Evolutionary conservation across 140 eudicot species (phyloP), one percentile per base, ranked within the genome.

Genomic region (Flaveria floridana): DNA sequence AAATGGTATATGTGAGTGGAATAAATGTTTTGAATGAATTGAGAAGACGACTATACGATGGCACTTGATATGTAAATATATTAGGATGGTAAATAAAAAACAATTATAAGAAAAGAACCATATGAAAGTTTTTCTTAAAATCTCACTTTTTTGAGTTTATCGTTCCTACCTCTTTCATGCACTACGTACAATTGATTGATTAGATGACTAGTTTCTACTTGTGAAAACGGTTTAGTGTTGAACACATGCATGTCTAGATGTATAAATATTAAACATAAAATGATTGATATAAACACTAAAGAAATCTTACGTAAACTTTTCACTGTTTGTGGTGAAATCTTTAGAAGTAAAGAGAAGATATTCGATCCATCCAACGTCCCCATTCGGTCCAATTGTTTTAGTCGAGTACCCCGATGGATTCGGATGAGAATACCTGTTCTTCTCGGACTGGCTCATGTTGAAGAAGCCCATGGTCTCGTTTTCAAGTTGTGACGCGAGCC

Each of bases 291-390:
- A 30, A 30, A 30, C 6, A 30, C 28, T 2, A 25, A 62, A 28
- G 44, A 25, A 14, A 66, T 37, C 79, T 80, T 76, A 87, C 96
- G 86, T 41, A 74, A 89, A 80, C 65, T 51, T 46, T 66, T 79
- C 61, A 41, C 55, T 19, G 46, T 83, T 71, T 2, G 61, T 72
- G 0, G 83, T 81, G 72, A 77, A 51, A 76, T 78, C 26, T 50
- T 74, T 80, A 68, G 93, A 62, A 16, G 62, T 51, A 37, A 89
- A 79, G 50, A 89, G 92, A 66, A 89, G 92, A 69, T 87, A 89
- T 46, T 89, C 96, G 37, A 89, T 20, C 88, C 88, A 82, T 7
- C 96, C 96, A 7, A 82, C 76, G 44, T 89, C 96, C 18, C 96
- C 96, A 70, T 85, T 89, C 0, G 23, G 74, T 39, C 96, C 96